Evolutionary conservation across 2,329 filamentous ascomycete genomes (phyloP).

Genomic region (Alternaria dauci): DNA sequence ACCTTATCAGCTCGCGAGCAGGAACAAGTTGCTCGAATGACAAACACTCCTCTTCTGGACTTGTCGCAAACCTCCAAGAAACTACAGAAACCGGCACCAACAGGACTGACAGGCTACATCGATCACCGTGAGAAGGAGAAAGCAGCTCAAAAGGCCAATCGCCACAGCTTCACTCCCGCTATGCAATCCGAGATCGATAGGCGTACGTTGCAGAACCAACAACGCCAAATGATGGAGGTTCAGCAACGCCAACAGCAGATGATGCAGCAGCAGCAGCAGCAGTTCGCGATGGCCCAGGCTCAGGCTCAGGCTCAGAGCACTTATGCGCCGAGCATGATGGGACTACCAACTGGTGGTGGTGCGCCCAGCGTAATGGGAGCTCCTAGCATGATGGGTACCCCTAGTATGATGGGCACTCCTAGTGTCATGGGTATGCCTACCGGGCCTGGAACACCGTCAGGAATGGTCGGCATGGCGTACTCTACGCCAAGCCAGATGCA

Average conservation of each 20-base stretch:
- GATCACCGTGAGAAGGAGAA: slow-evolving; percentile 82
- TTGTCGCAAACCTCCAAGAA: slow-evolving; percentile 62
- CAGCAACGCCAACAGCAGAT: slow-evolving; percentile 37
- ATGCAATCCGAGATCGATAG: slow-evolving; percentile 50
- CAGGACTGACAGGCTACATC: slow-evolving; percentile 78
- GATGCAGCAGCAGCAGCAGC: slow-evolving; percentile 37
- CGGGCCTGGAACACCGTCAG: slow-evolving; percentile 24
- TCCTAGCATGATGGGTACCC: slow-evolving; percentile 37
- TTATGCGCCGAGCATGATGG: slow-evolving; percentile 37
- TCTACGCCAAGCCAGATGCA: slow-evolving; percentile 39
- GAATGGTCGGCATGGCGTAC: slow-evolving; percentile 37
- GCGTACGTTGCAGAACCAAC: slow-evolving; percentile 43
- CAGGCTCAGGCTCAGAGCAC: slow-evolving; percentile 25
- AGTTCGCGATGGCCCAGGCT: slow-evolving; percentile 31
- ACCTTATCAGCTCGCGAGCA: slow-evolving; percentile 87
- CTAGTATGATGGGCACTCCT: slow-evolving; percentile 37
- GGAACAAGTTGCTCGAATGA: slow-evolving; percentile 84
- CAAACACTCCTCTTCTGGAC: slow-evolving; percentile 77
- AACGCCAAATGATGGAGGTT: slow-evolving; percentile 35
- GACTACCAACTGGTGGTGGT: slow-evolving; percentile 20
- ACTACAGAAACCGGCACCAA: slow-evolving; percentile 52
- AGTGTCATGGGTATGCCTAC: slow-evolving; percentile 30
- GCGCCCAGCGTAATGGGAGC: slow-evolving; percentile 35
- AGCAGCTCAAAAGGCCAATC: slow-evolving; percentile 43
- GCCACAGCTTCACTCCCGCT: slow-evolving; percentile 34